Evolutionary conservation across 2,329 filamentous ascomycete species (phyloP).

Genomic region (Nemania sp.): DNA sequence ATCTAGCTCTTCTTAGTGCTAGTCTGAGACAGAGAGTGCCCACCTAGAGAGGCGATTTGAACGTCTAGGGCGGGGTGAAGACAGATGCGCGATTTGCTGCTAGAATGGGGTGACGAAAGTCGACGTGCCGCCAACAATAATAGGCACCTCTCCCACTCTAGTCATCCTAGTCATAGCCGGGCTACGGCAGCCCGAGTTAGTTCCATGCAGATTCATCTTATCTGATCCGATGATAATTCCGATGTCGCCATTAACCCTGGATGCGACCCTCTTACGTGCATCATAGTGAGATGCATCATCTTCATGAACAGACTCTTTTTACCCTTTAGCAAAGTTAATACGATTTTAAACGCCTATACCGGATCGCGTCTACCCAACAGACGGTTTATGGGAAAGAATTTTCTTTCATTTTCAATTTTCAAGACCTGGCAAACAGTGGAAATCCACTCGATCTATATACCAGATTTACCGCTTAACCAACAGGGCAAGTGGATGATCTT

Average conservation of each 20-base stretch:
- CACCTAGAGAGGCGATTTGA: conserved; percentile 7
- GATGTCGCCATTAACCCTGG: conserved; percentile 53
- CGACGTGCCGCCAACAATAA: conserved; percentile 19
- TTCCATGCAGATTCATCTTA: conserved; percentile 59
- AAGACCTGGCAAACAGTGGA: background rate
- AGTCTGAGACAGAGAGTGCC: background rate
- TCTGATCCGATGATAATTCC: conserved; percentile 66
- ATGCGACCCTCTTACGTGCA: conserved; percentile 43
- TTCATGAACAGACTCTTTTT: conserved; percentile 17
- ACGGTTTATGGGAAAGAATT: background rate
- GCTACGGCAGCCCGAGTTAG: conserved; percentile 31
- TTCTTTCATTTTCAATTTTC: background rate
- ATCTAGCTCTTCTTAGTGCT: background rate
- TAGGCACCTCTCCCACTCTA: background rate
- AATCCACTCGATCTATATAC: background rate
- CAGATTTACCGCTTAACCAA: background rate
- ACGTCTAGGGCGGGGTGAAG: background rate
- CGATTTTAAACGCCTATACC: background rate
- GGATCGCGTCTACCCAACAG: background rate
- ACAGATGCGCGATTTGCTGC: conserved; percentile 36
- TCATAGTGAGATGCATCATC: conserved; percentile 39
- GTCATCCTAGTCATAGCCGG: conserved; percentile 22
- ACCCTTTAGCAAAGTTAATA: background rate
- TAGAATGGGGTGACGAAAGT: conserved; percentile 31
- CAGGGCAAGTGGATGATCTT: background rate